A percentile compares a stretch with the other conserved stretches of the same genome.
Evolutionary conservation across 257 asterid genomes (phyloP).

Genomic region (Lavandula angustifolia): DNA sequence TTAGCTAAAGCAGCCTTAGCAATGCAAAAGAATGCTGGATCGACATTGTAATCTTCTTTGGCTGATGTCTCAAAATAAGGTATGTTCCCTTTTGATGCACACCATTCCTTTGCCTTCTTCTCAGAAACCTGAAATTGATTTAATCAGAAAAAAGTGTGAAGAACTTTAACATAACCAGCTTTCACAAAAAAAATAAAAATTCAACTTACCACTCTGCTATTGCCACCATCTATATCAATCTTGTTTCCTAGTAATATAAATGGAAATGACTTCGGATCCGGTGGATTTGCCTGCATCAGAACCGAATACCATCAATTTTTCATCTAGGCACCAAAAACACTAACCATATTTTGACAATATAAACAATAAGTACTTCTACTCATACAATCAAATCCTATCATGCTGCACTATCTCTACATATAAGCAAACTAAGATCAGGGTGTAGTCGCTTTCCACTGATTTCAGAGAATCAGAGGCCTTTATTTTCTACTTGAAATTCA

Average conservation of each 20-base stretch:
- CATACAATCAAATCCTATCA: neutral
- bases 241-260: constrained; percentile 94
- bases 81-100: constrained; percentile 92
- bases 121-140: constrained; percentile 72
- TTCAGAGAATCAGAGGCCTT: neutral
- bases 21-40: constrained; percentile 82
- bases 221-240: constrained; percentile 96
- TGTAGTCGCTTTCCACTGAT: neutral
- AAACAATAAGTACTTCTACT: neutral
- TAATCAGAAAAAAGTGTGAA: constrained; percentile 24
- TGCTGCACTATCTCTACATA: neutral
- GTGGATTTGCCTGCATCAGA: constrained; percentile 87
- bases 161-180: constrained; percentile 14
- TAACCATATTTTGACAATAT: neutral
- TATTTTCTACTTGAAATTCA: neutral
- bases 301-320: constrained; percentile 31
- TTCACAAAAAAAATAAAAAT: neutral
- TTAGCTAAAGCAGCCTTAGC: constrained; percentile 95
- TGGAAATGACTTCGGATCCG: constrained; percentile 87
- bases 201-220: constrained; percentile 90
- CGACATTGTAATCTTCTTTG: constrained; percentile 93
- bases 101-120: constrained; percentile 95
- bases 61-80: constrained; percentile 99
- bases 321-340: constrained; percentile 1
- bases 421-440: neutral